A percentile compares a stretch with the other conserved stretches of the same genome.
Conservation (phyloP, 2,329 filamentous ascomycete genomes). For the Verruconis gallopava region DNA sequence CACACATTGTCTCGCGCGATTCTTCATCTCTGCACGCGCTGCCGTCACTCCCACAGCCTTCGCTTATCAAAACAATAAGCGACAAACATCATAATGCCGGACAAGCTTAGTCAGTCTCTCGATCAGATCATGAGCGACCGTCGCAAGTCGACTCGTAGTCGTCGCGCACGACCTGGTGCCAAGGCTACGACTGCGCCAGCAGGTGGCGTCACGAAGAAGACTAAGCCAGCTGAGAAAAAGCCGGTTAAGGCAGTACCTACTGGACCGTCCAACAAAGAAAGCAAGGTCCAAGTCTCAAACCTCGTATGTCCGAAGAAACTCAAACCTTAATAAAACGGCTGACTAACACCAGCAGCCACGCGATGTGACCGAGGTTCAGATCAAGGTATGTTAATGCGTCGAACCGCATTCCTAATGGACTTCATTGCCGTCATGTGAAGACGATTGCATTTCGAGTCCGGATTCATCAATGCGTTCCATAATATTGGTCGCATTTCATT, state of each 20-base stretch:
- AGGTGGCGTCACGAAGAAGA: conserved; percentile 74
- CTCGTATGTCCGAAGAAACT: conserved; percentile 64
- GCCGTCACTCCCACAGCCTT: background rate
- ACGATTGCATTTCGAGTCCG: conserved; percentile 6
- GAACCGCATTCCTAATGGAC: conserved; percentile 3
- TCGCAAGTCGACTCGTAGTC: conserved; percentile 41
- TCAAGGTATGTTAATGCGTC: conserved; percentile 90
- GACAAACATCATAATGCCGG: conserved; percentile 9
- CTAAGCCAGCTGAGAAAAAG: conserved; percentile 43
- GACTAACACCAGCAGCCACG: no score
- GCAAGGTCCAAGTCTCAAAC: conserved; percentile 98
- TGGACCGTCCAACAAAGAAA: conserved; percentile 57
- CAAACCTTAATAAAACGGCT: no score
- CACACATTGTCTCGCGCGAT: no score
- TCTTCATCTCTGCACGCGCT: background rate
- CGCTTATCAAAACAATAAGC: background rate
- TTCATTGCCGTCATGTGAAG: conserved; percentile 5
- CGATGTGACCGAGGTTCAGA: conserved; percentile 92
- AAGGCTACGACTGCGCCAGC: conserved; percentile 54
- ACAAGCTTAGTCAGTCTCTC: conserved; percentile 92
- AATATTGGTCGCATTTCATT: background rate
- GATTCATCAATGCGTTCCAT: background rate
- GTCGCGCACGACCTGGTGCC: conserved; percentile 29
- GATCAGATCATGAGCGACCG: conserved; percentile 88
- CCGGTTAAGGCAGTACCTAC: conserved; percentile 40